phyloP scores from a whole-genome alignment of 768 basidiomycete genomes.

The Lepiota brunneoincarnata region DNA sequence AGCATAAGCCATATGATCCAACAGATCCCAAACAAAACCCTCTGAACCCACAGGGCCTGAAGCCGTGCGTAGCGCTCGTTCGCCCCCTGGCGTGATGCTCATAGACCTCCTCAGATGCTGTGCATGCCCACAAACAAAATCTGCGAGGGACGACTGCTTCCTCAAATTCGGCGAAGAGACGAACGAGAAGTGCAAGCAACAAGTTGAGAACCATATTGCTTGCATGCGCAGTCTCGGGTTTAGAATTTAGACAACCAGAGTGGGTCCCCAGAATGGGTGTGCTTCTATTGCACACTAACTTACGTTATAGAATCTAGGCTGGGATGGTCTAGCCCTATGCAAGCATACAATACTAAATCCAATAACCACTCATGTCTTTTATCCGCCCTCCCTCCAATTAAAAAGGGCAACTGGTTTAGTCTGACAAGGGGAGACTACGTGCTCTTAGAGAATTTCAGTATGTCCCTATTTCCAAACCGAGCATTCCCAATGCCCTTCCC shows the following conservation, averaged over 20 bases:
- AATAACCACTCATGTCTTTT: background rate
- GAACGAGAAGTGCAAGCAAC: constrained; percentile 74
- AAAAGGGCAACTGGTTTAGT: too few relatives aligned
- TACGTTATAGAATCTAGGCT: constrained; percentile 6
- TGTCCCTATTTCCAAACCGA: too few relatives aligned
- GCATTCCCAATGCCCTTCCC: too few relatives aligned
- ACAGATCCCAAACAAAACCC: constrained; percentile 83
- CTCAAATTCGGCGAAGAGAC: constrained; percentile 64
- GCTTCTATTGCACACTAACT: background rate
- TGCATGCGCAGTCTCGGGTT: constrained; percentile 95
- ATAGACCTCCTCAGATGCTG: constrained; percentile 69
- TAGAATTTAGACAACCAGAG: constrained; percentile 51
- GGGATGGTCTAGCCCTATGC: constrained; percentile 2
- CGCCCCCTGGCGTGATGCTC: background rate
- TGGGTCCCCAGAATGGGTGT: background rate
- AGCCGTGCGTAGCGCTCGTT: constrained; percentile 64
- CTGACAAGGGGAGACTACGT: too few relatives aligned
- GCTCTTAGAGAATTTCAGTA: too few relatives aligned
- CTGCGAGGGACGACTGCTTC: constrained; percentile 93
- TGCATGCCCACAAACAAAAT: constrained; percentile 93
- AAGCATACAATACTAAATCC: background rate
- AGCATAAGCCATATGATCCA: constrained; percentile 56
- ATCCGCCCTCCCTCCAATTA: background rate
- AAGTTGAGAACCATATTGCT: constrained; percentile 76
- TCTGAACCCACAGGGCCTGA: constrained; percentile 90